Evolutionary conservation across 2,329 filamentous ascomycete species (phyloP).

Genomic region (Phyllosticta paracitricarpa): DNA sequence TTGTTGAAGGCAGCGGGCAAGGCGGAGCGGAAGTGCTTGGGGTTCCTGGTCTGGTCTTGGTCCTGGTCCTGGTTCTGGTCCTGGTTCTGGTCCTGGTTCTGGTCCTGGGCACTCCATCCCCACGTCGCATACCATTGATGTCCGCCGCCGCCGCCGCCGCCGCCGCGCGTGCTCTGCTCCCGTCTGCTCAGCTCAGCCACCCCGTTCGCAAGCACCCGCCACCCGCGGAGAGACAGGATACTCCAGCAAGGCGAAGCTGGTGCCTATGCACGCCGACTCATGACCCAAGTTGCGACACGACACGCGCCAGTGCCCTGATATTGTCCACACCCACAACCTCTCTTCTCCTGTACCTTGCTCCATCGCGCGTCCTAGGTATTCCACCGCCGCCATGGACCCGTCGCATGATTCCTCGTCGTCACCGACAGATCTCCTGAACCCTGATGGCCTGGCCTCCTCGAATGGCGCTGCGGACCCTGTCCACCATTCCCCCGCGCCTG

Average conservation of each 20-base stretch:
- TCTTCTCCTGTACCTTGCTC: background rate
- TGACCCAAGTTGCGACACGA: background rate
- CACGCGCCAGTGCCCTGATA: background rate
- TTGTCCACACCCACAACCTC: background rate
- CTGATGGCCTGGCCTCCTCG: constrained; percentile 1
- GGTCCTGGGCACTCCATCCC: too few relatives aligned
- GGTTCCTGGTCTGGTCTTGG: too few relatives aligned
- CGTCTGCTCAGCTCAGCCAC: background rate
- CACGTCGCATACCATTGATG: too few relatives aligned
- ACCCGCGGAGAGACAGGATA: background rate
- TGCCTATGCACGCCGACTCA: background rate
- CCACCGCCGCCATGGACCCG: constrained; percentile 1
- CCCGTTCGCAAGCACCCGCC: background rate
- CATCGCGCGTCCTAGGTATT: background rate
- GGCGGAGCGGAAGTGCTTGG: too few relatives aligned
- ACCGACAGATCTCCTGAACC: background rate
- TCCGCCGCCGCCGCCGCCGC: too few relatives aligned
- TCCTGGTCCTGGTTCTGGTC: too few relatives aligned
- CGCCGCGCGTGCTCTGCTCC: too few relatives aligned
- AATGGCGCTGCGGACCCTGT: background rate
- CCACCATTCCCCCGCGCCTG: background rate
- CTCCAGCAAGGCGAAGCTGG: background rate
- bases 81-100: too few relatives aligned
- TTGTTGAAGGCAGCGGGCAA: too few relatives aligned
- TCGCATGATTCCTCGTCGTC: constrained; percentile 2